Conservation (phyloP, 768 basidiomycete species). For the Hypholoma sublateritium region DNA sequence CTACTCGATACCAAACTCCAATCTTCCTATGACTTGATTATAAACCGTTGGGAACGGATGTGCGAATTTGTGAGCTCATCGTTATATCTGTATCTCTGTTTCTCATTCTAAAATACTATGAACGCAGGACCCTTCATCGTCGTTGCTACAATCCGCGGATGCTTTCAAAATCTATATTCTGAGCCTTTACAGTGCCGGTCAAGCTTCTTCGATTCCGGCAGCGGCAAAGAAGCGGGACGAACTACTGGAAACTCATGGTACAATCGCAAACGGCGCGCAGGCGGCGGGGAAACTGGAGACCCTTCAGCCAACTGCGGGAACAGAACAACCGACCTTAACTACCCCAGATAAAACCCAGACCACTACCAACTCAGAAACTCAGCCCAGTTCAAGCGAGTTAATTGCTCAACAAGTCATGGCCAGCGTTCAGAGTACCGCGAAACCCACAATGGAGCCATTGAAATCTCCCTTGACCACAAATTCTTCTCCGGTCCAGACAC, state of each 20-base stretch:
- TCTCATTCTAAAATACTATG: slow-evolving; percentile 8
- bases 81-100: not conserved
- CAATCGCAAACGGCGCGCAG: slow-evolving; percentile 14
- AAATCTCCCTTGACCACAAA: slow-evolving; percentile 34
- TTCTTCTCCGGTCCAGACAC: slow-evolving; percentile 40
- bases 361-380: slow-evolving; percentile 3
- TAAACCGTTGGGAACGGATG: slow-evolving; percentile 82
- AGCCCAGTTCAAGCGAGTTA: slow-evolving; percentile 32
- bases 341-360: slow-evolving; percentile 7
- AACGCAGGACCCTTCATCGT: slow-evolving; percentile 62
- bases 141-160: slow-evolving; percentile 65
- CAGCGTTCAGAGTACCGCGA: slow-evolving; percentile 23
- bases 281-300: slow-evolving; percentile 9
- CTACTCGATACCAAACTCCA: slow-evolving; percentile 63
- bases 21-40: slow-evolving; percentile 69
- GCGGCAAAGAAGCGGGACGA: slow-evolving; percentile 73
- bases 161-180: slow-evolving; percentile 79
- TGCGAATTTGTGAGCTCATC: slow-evolving; percentile 79
- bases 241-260: slow-evolving; percentile 43
- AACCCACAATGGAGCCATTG: slow-evolving; percentile 34
- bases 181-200: slow-evolving; percentile 59
- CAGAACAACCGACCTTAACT: not conserved
- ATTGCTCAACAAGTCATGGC: slow-evolving; percentile 51
- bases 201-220: slow-evolving; percentile 53
- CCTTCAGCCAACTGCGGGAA: slow-evolving; percentile 15